phyloP scores from a whole-genome alignment of 2,329 filamentous ascomycete genomes.

The Aspergillus calidoustus region DNA sequence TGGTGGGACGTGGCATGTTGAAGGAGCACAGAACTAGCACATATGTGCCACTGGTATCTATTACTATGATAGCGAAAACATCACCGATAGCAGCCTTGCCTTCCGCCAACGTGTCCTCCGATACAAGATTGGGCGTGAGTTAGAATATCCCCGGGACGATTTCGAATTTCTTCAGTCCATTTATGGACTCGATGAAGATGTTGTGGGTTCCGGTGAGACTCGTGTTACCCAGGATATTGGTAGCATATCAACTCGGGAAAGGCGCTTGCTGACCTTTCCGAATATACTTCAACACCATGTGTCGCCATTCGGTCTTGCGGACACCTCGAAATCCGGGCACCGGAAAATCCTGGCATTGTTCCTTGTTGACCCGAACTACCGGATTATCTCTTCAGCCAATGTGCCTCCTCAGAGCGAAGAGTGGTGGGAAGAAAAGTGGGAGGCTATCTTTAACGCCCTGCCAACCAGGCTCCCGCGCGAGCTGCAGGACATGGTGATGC shows the following conservation, averaged over 20 bases:
- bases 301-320: slow-evolving; percentile 6
- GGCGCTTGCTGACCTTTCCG: slow-evolving; percentile 16
- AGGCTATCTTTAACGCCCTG: neutral
- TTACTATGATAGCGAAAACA: slow-evolving; percentile 67
- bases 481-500: slow-evolving; percentile 1
- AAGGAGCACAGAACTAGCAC: slow-evolving; percentile 62
- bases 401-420: slow-evolving; percentile 17
- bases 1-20: slow-evolving; percentile 50
- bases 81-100: slow-evolving; percentile 57
- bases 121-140: neutral
- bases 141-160: slow-evolving; percentile 2
- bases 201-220: slow-evolving; percentile 15
- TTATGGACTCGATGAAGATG: slow-evolving; percentile 11
- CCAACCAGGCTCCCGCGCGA: neutral
- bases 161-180: slow-evolving; percentile 6
- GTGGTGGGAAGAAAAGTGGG: slow-evolving; percentile 13
- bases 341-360: slow-evolving; percentile 11
- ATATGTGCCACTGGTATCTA: slow-evolving; percentile 68
- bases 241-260: slow-evolving; percentile 4
- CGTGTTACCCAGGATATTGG: slow-evolving; percentile 22
- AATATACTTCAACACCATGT: slow-evolving; percentile 12
- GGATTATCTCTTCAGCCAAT: slow-evolving; percentile 17
- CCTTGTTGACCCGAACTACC: slow-evolving; percentile 16
- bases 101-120: slow-evolving; percentile 51
- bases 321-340: slow-evolving; percentile 6